Base-by-base conservation (phyloP, 106 monocot species). In the Allium sativum region DNA sequence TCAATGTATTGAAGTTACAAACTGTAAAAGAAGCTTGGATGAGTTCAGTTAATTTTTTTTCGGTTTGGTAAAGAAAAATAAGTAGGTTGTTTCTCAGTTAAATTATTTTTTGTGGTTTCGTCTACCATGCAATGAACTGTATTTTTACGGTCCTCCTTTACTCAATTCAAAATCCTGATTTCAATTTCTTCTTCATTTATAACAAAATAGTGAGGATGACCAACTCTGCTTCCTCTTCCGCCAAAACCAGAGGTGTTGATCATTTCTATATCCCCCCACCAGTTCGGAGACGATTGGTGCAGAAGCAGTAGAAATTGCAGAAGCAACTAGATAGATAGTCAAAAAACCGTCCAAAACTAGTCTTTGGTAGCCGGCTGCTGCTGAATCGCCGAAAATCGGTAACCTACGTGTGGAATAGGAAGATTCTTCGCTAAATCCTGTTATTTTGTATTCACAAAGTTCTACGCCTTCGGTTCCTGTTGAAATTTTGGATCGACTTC, bases 221-320 rank as follows among this genome's bases (percentile, higher is more conserved):
- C 31, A 31, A 31, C 31, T 31, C 31, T 44, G 77, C 73, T 9
- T 69, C 80, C 17, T 82, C 85, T 16, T 66, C 80, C 40, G 77
- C 80, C 52, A 58, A 78, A 43, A 48, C 59, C 71, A 65, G 70
- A 40, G 76, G 81, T 16, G 74, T 58, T 45, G 92, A 84, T 45
- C 84, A 88, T 42, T 88, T 93, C 69, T 93, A 93, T 72, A 75
- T 62, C 41, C 81, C 88, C 0, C 92, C 92, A 1, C 55, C 76
- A 1, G 53, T 55, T 15, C 68, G 52, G 4, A 43, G 77, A 42
- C 73, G 77, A 44, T 73, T 69, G 40, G 78, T 71, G 69, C 58
- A 58, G 21, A 67, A 76, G 58, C 66, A 58, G 44, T 68, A 70
- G 64, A 77, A 78, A 21, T 57, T 69, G 59, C 74, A 52, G 16